These are phyloP conservation scores for Epichloe gansuensis DNA, from an alignment of 2,329 filamentous ascomycete species.

Conservation along the genomic window DNA sequence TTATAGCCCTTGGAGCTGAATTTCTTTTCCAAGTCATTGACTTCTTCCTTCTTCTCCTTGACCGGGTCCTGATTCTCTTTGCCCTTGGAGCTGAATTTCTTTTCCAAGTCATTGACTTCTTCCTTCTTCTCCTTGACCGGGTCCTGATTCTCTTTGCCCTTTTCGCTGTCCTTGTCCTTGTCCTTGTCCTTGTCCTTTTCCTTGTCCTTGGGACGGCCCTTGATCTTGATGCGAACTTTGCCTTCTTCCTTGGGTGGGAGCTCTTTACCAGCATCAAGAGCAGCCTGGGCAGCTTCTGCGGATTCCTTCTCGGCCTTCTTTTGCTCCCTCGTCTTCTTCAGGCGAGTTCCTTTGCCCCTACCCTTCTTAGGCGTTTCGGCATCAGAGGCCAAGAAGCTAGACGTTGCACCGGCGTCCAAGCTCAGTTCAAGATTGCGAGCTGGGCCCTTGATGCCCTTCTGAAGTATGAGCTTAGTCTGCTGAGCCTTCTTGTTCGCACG, in stretches of 20 bases:
- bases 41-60: constrained; percentile 39
- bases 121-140: constrained; percentile 41
- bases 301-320: constrained; percentile 71
- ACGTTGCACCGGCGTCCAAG: constrained; percentile 73
- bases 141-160: constrained; percentile 25
- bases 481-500: constrained; percentile 86
- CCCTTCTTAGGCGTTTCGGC: constrained; percentile 39
- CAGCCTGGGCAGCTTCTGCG: constrained; percentile 78
- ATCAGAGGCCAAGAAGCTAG: constrained; percentile 64
- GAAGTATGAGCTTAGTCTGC: constrained; percentile 75
- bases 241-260: constrained; percentile 43
- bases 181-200: constrained; percentile 26
- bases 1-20: constrained; percentile 89
- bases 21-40: constrained; percentile 44
- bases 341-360: constrained; percentile 51
- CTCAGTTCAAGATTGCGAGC: constrained; percentile 61
- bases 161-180: constrained; percentile 30
- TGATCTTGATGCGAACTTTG: constrained; percentile 53
- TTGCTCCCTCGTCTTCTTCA: constrained; percentile 83
- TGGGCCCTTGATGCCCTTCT: constrained; percentile 73
- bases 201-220: constrained; percentile 35
- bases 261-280: constrained; percentile 66
- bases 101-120: constrained; percentile 41
- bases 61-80: constrained; percentile 30
- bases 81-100: constrained; percentile 56